Base-by-base conservation (phyloP, 2,329 filamentous ascomycete species). In the Seiridium unicorne region DNA sequence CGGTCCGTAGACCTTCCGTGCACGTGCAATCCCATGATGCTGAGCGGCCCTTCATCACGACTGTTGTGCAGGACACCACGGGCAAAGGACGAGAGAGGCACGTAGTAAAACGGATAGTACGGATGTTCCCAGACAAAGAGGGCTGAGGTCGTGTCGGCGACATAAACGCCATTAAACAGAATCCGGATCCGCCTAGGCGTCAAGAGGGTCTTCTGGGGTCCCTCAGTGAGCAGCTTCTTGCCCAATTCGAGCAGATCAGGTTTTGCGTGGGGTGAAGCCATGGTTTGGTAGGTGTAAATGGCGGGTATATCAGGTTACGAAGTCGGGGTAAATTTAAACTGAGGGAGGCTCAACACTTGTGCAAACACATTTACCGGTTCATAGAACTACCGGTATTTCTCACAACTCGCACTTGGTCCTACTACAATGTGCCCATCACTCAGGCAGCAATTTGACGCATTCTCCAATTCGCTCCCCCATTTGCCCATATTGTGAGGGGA, bases 81-180 rank as follows among this genome's bases (percentile, higher is more conserved):
- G 3, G 60, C 42, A 42, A 74, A 63, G 5, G 67, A 64, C 0
- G 51, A 36, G 26, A 63, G 34, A 0, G 74, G 73, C 9, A 76
- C 18, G 57, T 76, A 76, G 62, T 70, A 75, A 18, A 63, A 63
- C 4, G 73, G 74, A 57, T 73, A 75, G 55, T 69, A 72, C 11
- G 61, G 63, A 46, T 74, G 71, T 61, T 76, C 74, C 74, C 74
- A 76, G 48, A 77, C 71, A 31, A 66, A 73, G n/a, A 69, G 54
- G 13, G 73, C 72, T 3, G 64, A 60, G 1, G 71, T 70, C 4
- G 71, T 74, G 60, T 76, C 74, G 8, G 71, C 72, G 26, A 76
- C 60, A 61, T 69, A 70, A 18, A 55, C 55, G 9, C 65, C 69
- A 51, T 65, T 67, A 38, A 74, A 62, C 9, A 70, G 62, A 57